Conservation (phyloP, 1,139 yeast genomes). For the Magnusiomyces fungicola region DNA sequence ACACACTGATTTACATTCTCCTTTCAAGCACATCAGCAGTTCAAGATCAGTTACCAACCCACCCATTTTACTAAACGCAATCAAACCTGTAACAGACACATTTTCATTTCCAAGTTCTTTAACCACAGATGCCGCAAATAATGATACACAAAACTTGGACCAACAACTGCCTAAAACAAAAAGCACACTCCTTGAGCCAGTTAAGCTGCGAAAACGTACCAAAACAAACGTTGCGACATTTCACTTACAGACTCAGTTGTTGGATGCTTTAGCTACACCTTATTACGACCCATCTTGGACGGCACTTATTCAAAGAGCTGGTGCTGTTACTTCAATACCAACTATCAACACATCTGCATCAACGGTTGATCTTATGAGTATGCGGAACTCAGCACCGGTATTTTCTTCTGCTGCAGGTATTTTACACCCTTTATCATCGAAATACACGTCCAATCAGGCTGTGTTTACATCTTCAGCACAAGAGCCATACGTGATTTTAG, state of each 20-base stretch:
- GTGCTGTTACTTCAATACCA: constrained; percentile 17
- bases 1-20: too few species aligned
- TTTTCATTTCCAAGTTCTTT: not conserved
- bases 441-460: constrained; percentile 38
- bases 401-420: constrained; percentile 20
- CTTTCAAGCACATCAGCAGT: constrained; percentile 5
- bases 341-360: constrained; percentile 4
- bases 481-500: constrained; percentile 74
- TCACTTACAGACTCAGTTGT: constrained; percentile 30
- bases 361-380: constrained; percentile 5
- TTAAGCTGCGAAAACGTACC: constrained; percentile 19
- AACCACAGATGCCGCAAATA: not conserved
- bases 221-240: constrained; percentile 21
- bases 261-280: constrained; percentile 29
- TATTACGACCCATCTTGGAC: constrained; percentile 25
- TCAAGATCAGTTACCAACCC: constrained; percentile 11
- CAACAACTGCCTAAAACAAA: too few species aligned
- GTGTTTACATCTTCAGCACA: constrained; percentile 71
- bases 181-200: constrained; percentile 11
- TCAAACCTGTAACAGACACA: not conserved
- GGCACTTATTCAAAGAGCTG: constrained; percentile 20
- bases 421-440: constrained; percentile 27
- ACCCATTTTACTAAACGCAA: constrained; percentile 4
- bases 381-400: constrained; percentile 1
- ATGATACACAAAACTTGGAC: not conserved